A percentile compares a stretch with the other conserved stretches of the same genome.
phyloP scores from a whole-genome alignment of 441 rosid species.

The Mallotus repandus region DNA sequence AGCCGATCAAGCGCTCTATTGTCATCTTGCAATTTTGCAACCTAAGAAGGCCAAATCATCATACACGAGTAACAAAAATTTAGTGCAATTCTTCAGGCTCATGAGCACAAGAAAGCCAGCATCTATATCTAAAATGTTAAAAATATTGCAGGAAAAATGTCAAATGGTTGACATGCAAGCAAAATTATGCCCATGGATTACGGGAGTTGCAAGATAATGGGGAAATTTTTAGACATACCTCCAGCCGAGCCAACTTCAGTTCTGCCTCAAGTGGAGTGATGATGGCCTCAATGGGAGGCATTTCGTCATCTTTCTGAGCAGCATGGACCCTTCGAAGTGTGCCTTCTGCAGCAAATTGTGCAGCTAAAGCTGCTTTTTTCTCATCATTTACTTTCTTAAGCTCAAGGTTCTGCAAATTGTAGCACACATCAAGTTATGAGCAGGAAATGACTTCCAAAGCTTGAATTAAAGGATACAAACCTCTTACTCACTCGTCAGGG shows the following conservation, averaged over 20 bases:
- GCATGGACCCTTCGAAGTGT: conserved; percentile 96
- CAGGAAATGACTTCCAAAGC: not conserved
- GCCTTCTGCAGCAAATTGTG: conserved; percentile 98
- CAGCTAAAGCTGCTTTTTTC: conserved; percentile 86
- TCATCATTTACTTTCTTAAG: conserved; percentile 85
- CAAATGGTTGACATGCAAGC: not conserved
- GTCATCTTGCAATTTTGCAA: conserved; percentile 91
- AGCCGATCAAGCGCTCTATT: conserved; percentile 90
- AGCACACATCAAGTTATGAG: not conserved
- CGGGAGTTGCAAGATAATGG: conserved; percentile 18
- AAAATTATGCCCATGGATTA: not conserved
- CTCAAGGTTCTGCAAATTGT: conserved; percentile 70
- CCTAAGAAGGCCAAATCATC: conserved; percentile 31
- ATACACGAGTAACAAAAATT: not conserved
- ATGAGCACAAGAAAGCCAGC: not conserved
- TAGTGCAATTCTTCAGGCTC: conserved; percentile 8
- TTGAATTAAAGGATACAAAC: not conserved
- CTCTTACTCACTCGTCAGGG: not conserved
- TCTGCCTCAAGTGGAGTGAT: conserved; percentile 93
- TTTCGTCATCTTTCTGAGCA: conserved; percentile 95
- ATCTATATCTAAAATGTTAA: not conserved
- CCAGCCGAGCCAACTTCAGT: conserved; percentile 76
- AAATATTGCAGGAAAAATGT: not conserved
- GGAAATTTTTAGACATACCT: conserved; percentile 33
- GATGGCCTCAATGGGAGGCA: conserved; percentile 97